Base-by-base conservation (phyloP, 1,284 basidiomycete genomes). In the Irpex rosettiformis region DNA sequence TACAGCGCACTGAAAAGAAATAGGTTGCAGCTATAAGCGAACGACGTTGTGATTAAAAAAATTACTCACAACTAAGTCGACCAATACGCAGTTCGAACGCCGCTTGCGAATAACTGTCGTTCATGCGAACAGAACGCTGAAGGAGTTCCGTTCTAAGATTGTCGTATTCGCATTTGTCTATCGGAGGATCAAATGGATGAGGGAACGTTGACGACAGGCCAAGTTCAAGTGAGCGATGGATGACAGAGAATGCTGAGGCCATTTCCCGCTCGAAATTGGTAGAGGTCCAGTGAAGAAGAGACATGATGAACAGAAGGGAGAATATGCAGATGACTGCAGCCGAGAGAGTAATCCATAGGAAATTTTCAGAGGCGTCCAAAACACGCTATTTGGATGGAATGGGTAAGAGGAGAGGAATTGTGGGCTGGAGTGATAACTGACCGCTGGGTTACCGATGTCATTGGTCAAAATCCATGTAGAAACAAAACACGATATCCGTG, bases 51-150 rank as follows among this genome's bases (percentile, higher is more conserved):
- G 57, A 28, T 7, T 24, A 33, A 33, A 10, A 16, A 43, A 18
- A 18, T 37, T 28, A 58, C 76, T 61, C 64, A 80, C 79, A 72
- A 54, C 73, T 73, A 28, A 81, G 67, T 29, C 78, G 73, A 16
- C 79, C 79, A 6, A 81, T 61, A 2, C 79, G 73, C 29, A 81
- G 64, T 55, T 81, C 79, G 57, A 81, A 81, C 0, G 75, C 73
- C n/a, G 79, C 78, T 61, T 79, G 78, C 1, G 75, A 75, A 62
- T 81, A 80, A 18, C 71, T 68, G 30, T 73, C 67, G 56, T 79
- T 76, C 37, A 82, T 66, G 33, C 71, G 70, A 33, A 78, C 70
- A 7, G 79, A 78, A 24, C 68, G 69, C 37, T 69, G 65, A 1
- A 80, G 64, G 2, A 81, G 64, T 11, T 73, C 67, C 13, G 58